These are phyloP conservation scores for Paramyrothecium roridum DNA, from an alignment of 2,329 filamentous ascomycete genomes.

Conservation along the genomic window DNA sequence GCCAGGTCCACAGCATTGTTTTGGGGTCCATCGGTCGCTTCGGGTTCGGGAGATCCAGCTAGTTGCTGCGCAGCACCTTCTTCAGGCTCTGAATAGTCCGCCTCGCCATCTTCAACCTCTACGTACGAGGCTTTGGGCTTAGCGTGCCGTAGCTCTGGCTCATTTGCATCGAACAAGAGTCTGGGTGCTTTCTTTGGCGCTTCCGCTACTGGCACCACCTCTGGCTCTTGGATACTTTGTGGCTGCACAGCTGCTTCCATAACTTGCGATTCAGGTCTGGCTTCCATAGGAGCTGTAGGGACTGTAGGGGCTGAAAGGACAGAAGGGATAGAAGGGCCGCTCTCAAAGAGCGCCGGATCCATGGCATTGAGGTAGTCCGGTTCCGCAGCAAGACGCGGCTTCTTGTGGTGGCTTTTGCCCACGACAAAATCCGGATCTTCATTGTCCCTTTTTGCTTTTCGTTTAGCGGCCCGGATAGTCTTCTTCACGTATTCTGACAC, in stretches of 20 bases:
- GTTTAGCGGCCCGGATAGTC: constrained; percentile 49
- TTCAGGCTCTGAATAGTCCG: constrained; percentile 13
- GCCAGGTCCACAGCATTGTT: constrained; percentile 36
- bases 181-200: constrained; percentile 14
- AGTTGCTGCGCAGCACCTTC: not conserved
- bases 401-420: constrained; percentile 41
- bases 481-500: constrained; percentile 54
- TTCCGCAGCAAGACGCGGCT: constrained; percentile 21
- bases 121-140: constrained; percentile 50
- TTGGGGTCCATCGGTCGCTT: not conserved
- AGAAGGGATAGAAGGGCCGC: constrained; percentile 3
- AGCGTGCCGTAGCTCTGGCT: constrained; percentile 48
- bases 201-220: constrained; percentile 3
- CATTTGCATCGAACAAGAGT: constrained; percentile 37
- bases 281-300: too few relatives aligned
- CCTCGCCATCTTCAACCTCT: constrained; percentile 40
- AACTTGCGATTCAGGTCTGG: too few relatives aligned
- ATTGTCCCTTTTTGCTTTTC: constrained; percentile 48
- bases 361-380: constrained; percentile 36
- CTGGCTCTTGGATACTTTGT: constrained; percentile 9
- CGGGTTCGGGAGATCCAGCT: not conserved
- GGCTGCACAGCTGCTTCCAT: too few relatives aligned
- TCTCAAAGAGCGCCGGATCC: constrained; percentile 51
- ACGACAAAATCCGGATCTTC: constrained; percentile 53
- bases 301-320: too few relatives aligned